Evolutionary conservation across 345 rosid genomes (phyloP).

Genomic region (Eucalyptus regnans): DNA sequence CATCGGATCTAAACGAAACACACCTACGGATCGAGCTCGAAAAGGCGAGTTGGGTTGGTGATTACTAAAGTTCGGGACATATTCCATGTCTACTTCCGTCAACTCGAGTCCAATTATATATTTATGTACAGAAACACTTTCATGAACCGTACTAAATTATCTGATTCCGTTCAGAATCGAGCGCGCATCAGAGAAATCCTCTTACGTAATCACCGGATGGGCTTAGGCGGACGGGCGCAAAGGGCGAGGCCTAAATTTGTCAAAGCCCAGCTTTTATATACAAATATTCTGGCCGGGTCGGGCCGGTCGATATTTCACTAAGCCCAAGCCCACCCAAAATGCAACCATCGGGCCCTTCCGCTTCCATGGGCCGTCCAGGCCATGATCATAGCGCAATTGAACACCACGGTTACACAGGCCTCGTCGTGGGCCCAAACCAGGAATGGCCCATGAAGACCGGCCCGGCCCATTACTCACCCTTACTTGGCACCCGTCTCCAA

Average conservation of each 20-base stretch:
- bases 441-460: neutral
- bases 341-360: neutral
- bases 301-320: neutral
- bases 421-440: neutral
- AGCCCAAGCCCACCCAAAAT: neutral
- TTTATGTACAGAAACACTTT: neutral
- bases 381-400: neutral
- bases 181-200: neutral
- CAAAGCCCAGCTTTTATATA: neutral
- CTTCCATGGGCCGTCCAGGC: neutral
- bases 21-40: neutral
- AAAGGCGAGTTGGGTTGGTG: neutral
- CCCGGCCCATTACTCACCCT: neutral
- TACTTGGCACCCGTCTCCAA: fast-evolving
- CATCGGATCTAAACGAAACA: neutral
- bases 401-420: neutral
- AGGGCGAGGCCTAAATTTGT: neutral
- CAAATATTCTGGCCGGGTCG: neutral
- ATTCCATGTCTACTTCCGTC: neutral
- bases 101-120: neutral
- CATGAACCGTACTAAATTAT: neutral
- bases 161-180: neutral
- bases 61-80: neutral
- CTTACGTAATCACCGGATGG: neutral
- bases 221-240: neutral